Evolutionary conservation across 164 flowering plant genomes (phyloP).

Genomic region (Aristolochia contorta): DNA sequence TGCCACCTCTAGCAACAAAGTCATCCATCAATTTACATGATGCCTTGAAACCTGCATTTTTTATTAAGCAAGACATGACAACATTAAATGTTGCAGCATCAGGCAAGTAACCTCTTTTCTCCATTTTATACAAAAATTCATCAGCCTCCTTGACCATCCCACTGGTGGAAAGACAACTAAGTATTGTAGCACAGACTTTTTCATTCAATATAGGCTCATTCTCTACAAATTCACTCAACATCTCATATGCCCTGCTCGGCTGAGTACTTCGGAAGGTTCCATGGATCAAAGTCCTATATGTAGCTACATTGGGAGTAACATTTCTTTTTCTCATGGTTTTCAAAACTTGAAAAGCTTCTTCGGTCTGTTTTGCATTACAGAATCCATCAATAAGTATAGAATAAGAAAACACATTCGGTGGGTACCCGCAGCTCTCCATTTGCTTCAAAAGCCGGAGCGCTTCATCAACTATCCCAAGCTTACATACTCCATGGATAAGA

Average conservation of each 20-base stretch:
- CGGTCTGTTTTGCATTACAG: slow-evolving; percentile 60
- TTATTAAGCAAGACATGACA: slow-evolving; percentile 45
- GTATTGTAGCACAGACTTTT: slow-evolving; percentile 42
- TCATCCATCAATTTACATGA: slow-evolving; percentile 41
- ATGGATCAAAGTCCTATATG: slow-evolving; percentile 74
- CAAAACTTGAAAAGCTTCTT: slow-evolving; percentile 55
- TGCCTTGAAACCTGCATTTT: slow-evolving; percentile 43
- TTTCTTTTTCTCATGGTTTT: slow-evolving; percentile 57
- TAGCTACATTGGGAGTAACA: slow-evolving; percentile 68
- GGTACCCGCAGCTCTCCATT: slow-evolving; percentile 54
- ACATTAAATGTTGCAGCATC: slow-evolving; percentile 26
- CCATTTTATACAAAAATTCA: slow-evolving; percentile 31
- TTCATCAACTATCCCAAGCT: slow-evolving; percentile 77
- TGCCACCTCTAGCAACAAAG: slow-evolving; percentile 36
- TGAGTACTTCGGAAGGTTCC: slow-evolving; percentile 54
- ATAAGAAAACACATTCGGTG: slow-evolving; percentile 73
- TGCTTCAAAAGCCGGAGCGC: slow-evolving; percentile 76
- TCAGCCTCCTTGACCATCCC: slow-evolving; percentile 52
- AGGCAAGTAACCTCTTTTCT: slow-evolving; percentile 47
- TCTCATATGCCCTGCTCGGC: slow-evolving; percentile 42
- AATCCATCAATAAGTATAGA: slow-evolving; percentile 78
- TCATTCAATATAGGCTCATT: slow-evolving; percentile 28
- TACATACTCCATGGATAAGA: slow-evolving; percentile 88
- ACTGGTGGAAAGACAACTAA: slow-evolving; percentile 49
- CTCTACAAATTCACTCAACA: slow-evolving; percentile 34